Evolutionary conservation across 2,329 filamentous ascomycete species (phyloP).

Genomic region (Gyromitra esculenta): DNA sequence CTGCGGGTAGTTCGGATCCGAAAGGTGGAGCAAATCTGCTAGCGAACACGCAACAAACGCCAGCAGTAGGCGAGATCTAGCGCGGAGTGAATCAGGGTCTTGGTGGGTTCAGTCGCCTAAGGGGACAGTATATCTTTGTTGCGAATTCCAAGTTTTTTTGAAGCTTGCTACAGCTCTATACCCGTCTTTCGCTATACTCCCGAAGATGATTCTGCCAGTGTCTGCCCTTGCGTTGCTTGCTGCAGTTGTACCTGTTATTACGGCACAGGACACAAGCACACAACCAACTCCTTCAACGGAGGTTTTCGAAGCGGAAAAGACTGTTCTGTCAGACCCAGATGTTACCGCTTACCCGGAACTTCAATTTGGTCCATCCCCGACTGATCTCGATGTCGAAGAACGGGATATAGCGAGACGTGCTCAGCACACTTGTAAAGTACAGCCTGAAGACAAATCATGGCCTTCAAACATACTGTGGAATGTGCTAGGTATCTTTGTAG

Average conservation of each 20-base stretch:
- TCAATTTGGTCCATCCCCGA: constrained; percentile 1
- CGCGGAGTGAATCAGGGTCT: not conserved
- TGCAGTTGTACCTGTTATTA: not conserved
- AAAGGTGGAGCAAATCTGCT: not conserved
- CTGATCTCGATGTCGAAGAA: not conserved
- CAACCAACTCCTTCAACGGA: not conserved
- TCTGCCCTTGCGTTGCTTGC: constrained; percentile 1
- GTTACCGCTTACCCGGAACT: constrained; percentile 27
- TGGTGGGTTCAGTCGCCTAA: not conserved
- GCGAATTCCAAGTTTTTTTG: constrained; percentile 13
- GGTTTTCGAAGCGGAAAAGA: constrained; percentile 19
- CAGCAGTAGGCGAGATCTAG: too few species aligned
- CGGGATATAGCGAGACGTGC: not conserved
- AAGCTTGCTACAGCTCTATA: constrained; percentile 1
- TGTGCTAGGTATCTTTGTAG: constrained; percentile 35
- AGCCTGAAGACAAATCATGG: constrained; percentile 38
- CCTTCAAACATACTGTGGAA: constrained; percentile 25
- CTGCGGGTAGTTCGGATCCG: not conserved
- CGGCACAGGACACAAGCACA: constrained; percentile 15
- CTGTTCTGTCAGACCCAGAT: constrained; percentile 28
- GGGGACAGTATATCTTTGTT: constrained; percentile 20
- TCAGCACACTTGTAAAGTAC: constrained; percentile 9
- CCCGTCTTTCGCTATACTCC: not conserved
- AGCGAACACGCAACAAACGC: not conserved
- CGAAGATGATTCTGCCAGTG: constrained; percentile 23